Evolutionary conservation across 352 stramenopile species (phyloP).

Genomic region (Phytopythium oedochilum): DNA sequence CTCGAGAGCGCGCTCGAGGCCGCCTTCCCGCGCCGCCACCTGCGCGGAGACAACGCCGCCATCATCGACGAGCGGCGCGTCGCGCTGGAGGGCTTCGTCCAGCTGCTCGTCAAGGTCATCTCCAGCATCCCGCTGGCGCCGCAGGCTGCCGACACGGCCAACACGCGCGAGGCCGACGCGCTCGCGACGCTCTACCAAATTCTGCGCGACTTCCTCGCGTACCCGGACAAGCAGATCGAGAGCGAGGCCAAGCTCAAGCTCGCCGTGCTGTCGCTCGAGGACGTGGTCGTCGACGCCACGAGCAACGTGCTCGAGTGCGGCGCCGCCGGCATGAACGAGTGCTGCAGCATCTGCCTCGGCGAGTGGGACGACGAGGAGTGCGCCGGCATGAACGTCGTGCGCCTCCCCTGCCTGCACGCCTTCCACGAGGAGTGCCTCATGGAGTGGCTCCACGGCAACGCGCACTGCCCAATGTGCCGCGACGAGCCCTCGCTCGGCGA

Average conservation of each 20-base stretch:
- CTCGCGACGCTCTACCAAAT: constrained; percentile 68
- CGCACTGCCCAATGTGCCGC: constrained; percentile 84
- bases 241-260: constrained; percentile 82
- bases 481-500: constrained; percentile 48
- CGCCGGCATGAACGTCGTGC: constrained; percentile 75
- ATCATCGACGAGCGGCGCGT: constrained; percentile 73
- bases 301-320: constrained; percentile 53
- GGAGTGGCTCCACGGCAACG: constrained; percentile 79
- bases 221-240: constrained; percentile 84
- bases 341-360: constrained; percentile 81
- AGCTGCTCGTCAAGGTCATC: constrained; percentile 79
- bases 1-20: constrained; percentile 49
- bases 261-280: constrained; percentile 74
- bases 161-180: constrained; percentile 26
- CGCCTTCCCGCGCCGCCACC: constrained; percentile 66
- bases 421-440: constrained; percentile 88
- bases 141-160: constrained; percentile 2
- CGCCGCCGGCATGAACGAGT: constrained; percentile 53
- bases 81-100: constrained; percentile 73
- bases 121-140: constrained; percentile 59
- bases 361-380: constrained; percentile 84
- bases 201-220: constrained; percentile 77
- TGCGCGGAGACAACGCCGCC: constrained; percentile 59
- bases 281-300: constrained; percentile 72
- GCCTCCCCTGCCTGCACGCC: constrained; percentile 75